Percentiles rank a stretch among this genome's conserved stretches.
Evolutionary conservation across 1,284 basidiomycete species (phyloP).

Genomic region (Leccinum pallidistipes): DNA sequence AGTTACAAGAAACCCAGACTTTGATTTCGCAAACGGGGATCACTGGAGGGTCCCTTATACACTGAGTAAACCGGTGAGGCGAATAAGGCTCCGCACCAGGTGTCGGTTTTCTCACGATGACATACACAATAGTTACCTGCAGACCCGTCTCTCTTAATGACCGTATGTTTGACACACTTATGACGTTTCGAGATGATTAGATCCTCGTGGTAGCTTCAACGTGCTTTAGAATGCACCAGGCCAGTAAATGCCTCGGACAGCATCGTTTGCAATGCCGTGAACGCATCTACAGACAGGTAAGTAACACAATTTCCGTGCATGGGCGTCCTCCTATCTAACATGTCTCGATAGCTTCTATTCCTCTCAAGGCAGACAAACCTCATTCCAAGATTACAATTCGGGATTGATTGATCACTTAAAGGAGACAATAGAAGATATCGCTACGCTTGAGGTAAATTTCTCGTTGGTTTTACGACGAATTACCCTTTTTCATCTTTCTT

Average conservation of each 20-base stretch:
- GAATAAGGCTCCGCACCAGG: neutral
- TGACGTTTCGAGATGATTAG: slow-evolving; percentile 3
- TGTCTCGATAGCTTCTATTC: slow-evolving; percentile 68
- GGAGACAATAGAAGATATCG: slow-evolving; percentile 47
- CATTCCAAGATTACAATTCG: slow-evolving; percentile 76
- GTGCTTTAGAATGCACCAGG: slow-evolving; percentile 46
- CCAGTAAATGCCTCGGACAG: slow-evolving; percentile 38
- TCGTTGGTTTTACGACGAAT: slow-evolving; percentile 9
- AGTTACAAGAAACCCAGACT: slow-evolving; percentile 77
- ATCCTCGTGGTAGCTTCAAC: slow-evolving; percentile 43
- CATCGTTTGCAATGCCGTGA: slow-evolving; percentile 53
- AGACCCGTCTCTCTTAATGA: slow-evolving; percentile 51
- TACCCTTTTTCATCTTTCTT: neutral
- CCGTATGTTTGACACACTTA: slow-evolving; percentile 37
- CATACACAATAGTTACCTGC: slow-evolving; percentile 47
- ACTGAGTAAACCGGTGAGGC: slow-evolving; percentile 66
- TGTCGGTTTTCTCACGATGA: slow-evolving; percentile 4
- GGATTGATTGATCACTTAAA: slow-evolving; percentile 61
- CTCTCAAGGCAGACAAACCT: slow-evolving; percentile 78
- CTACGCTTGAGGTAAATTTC: slow-evolving; percentile 63
- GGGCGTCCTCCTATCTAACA: slow-evolving; percentile 8
- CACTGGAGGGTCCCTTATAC: slow-evolving; percentile 56
- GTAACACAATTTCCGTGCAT: slow-evolving; percentile 34
- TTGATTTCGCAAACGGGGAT: slow-evolving; percentile 56
- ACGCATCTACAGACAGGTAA: slow-evolving; percentile 78